Percentiles rank a stretch among this genome's conserved stretches.
Evolutionary conservation across 2,329 filamentous ascomycete species (phyloP).

Genomic region (Trichoderma aggressivum): DNA sequence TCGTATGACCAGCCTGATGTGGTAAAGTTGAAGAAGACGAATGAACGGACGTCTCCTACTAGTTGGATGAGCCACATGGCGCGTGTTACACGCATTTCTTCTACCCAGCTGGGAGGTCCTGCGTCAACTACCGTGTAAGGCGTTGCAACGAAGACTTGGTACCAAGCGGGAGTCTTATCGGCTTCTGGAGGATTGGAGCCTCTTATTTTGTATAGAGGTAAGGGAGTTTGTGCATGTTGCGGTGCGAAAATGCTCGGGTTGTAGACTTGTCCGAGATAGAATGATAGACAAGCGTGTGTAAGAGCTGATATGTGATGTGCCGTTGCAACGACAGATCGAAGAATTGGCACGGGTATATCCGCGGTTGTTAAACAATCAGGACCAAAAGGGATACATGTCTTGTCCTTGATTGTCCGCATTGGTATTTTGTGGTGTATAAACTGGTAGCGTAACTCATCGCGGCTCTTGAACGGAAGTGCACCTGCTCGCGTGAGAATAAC

Average conservation of each 20-base stretch:
- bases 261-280: conserved; percentile 18
- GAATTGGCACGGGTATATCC: not conserved
- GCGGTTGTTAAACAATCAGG: not conserved
- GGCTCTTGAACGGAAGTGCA: not conserved
- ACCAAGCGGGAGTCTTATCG: not conserved
- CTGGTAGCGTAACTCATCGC: not conserved
- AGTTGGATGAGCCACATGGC: conserved; percentile 24
- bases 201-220: not conserved
- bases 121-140: not conserved
- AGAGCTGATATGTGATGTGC: conserved; percentile 22
- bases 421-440: conserved; percentile 4
- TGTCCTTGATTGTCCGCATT: not conserved
- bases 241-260: conserved; percentile 19
- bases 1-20: conserved; percentile 14
- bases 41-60: conserved; percentile 16
- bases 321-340: conserved; percentile 23
- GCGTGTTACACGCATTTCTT: conserved; percentile 26
- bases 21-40: not conserved
- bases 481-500: not conserved
- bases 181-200: not conserved
- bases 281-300: conserved; percentile 23
- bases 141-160: not conserved
- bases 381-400: not conserved
- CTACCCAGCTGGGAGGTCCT: conserved; percentile 24
- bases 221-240: not conserved